Conservation (phyloP, 495 filamentous ascomycete species). For the Talaromyces borbonicus region DNA sequence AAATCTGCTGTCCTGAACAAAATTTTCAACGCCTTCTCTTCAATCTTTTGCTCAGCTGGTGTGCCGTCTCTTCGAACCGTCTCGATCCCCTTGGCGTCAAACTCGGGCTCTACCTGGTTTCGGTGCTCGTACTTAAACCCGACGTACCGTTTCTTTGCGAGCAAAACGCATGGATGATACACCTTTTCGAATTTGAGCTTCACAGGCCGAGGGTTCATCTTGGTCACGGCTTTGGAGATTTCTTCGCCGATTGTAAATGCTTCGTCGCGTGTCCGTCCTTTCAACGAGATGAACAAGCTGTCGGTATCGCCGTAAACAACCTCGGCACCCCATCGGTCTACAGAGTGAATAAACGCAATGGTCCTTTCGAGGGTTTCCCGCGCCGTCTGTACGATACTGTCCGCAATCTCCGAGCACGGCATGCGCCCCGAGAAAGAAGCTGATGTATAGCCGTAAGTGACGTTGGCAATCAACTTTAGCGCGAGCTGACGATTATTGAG, state of each 20-base stretch:
- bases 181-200: constrained; percentile 99
- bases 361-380: constrained; percentile 91
- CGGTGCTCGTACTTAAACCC: constrained; percentile 91
- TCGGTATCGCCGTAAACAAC: constrained; percentile 98
- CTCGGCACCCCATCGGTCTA: constrained; percentile 81
- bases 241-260: constrained; percentile 90
- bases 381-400: constrained; percentile 94
- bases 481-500: constrained; percentile 92
- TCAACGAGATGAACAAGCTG: constrained; percentile 87
- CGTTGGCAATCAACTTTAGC: constrained; percentile 94
- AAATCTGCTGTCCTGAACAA: constrained; percentile 86
- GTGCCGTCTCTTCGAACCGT: constrained; percentile 92
- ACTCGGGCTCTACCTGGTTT: constrained; percentile 71
- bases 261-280: constrained; percentile 74
- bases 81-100: constrained; percentile 97
- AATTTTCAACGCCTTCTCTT: constrained; percentile 84
- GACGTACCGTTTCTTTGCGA: constrained; percentile 97
- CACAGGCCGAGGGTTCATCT: constrained; percentile 82
- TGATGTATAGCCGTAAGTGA: constrained; percentile 96
- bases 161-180: constrained; percentile 84
- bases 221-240: constrained; percentile 80
- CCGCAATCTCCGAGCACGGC: constrained; percentile 96
- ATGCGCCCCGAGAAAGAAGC: constrained; percentile 92
- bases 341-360: constrained; percentile 83
- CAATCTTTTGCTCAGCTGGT: constrained; percentile 92